Percentiles rank a stretch among this genome's conserved stretches.
Conservation (phyloP, 805 yeast genomes). For the Priceomyces castillae region DNA sequence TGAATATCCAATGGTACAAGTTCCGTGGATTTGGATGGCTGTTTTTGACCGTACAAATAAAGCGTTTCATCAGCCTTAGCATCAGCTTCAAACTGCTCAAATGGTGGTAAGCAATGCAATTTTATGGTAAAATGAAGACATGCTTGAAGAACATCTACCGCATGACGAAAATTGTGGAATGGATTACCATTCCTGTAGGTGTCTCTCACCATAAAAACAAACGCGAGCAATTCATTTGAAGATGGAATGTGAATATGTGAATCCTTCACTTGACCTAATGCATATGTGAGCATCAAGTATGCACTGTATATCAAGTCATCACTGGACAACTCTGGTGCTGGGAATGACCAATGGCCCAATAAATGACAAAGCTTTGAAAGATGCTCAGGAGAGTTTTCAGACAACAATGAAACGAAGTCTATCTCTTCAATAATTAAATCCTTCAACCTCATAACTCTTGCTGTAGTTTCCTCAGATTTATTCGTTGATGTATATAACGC, state of each 20-base stretch:
- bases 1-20: constrained; percentile 1
- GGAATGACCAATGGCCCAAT: constrained; percentile 65
- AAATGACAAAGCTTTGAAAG: constrained; percentile 34
- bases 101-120: constrained; percentile 37
- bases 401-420: constrained; percentile 28
- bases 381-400: constrained; percentile 21
- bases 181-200: constrained; percentile 83
- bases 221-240: constrained; percentile 49
- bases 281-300: constrained; percentile 49
- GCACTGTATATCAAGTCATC: constrained; percentile 69
- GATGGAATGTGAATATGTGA: constrained; percentile 17
- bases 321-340: constrained; percentile 60
- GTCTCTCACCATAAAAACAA: constrained; percentile 68
- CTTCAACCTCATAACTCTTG: constrained; percentile 22
- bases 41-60: constrained; percentile 8
- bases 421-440: constrained; percentile 25
- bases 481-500: constrained; percentile 25
- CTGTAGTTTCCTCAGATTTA: constrained; percentile 20
- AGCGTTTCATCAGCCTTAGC: constrained; percentile 29
- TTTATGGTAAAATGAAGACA: constrained; percentile 62
- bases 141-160: constrained; percentile 92
- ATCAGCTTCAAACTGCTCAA: constrained; percentile 33
- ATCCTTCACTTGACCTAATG: constrained; percentile 27
- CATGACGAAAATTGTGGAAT: constrained; percentile 94
- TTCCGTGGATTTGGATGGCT: background rate